Evolutionary conservation across 441 rosid species (phyloP), one percentile per base, ranked within the genome.

Genomic region (Jatropha podagrica): DNA sequence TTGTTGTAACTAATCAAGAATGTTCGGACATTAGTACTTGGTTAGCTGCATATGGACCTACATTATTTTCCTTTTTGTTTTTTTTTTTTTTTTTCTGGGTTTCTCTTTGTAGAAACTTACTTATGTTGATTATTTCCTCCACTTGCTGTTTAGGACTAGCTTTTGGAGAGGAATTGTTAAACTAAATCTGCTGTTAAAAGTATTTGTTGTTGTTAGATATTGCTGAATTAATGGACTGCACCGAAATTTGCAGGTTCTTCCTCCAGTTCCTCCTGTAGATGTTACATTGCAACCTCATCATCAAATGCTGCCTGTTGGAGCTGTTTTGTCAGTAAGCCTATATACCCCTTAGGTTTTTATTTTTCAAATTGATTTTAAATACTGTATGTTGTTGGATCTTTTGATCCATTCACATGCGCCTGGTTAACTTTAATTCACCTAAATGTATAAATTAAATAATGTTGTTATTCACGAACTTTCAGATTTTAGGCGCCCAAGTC

Each of bases 261-360:
- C 99, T 69, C 92, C 82, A 63, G 99, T 96, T 78, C 97, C 92
- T 68, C 78, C 85, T 55, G 93, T 96, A 65, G 82, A 88, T 69
- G 89, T 79, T 76, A 58, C 81, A 63, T 83, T 96, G 77, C 83
- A 85, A 79, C 91, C 91, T 0, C 83, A 88, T 81, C 99, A 96
- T 81, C 80, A 79, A 71, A 82, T 86, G 82, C 78, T 80, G 38
- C 95, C 98, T 23, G 93, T 94, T 77, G 99, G 99, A 76, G 85
- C 76, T 80, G 83, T 96, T 81, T 80, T 87, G 78, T 91, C 98
- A 83, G 99, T 92, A 83, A 80, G 92, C 18, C 77, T 38, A 41
- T 70, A 46, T 11, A 23, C 12, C 23, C 17, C 26, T 20, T 49
- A 56, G 32, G 9, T 32, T 56, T 27, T 61, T n/a, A 49, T 12